Conservation (phyloP, 345 rosid genomes). For the Aurinia saxatilis region DNA sequence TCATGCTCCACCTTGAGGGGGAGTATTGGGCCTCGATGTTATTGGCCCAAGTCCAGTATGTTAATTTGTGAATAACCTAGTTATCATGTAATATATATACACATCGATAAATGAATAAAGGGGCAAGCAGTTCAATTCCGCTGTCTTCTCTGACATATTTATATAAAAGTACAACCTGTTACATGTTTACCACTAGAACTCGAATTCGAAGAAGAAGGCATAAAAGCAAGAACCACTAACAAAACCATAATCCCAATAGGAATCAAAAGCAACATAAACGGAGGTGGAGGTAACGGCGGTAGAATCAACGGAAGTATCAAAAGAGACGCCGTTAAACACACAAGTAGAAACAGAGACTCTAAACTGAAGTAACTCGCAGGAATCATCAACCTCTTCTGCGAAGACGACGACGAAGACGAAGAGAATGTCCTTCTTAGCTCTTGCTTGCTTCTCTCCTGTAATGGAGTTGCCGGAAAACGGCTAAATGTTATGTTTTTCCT, state of each 20-base stretch:
- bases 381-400: slow-evolving; percentile 33
- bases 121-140: too few relatives aligned
- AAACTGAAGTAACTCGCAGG: slow-evolving; percentile 46
- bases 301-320: slow-evolving; percentile 65
- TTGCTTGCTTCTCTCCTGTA: slow-evolving; percentile 22
- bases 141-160: too few relatives aligned
- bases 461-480: neutral
- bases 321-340: slow-evolving; percentile 57
- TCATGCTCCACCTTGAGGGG: too few relatives aligned
- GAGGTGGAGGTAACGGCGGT: slow-evolving; percentile 87
- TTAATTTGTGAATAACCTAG: too few relatives aligned
- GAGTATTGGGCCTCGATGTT: too few relatives aligned
- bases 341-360: slow-evolving; percentile 47
- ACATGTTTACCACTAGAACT: slow-evolving; percentile 34
- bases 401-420: neutral
- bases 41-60: too few relatives aligned
- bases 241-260: slow-evolving; percentile 60
- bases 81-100: too few relatives aligned
- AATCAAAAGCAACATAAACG: slow-evolving; percentile 67
- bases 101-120: too few relatives aligned
- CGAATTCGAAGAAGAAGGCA: slow-evolving; percentile 37
- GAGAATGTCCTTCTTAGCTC: slow-evolving; percentile 10
- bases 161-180: slow-evolving; percentile 40
- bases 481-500: slow-evolving; percentile 3
- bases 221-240: slow-evolving; percentile 60